Base-by-base conservation (phyloP, 2,329 filamentous ascomycete genomes). In the Fusarium sp. region DNA sequence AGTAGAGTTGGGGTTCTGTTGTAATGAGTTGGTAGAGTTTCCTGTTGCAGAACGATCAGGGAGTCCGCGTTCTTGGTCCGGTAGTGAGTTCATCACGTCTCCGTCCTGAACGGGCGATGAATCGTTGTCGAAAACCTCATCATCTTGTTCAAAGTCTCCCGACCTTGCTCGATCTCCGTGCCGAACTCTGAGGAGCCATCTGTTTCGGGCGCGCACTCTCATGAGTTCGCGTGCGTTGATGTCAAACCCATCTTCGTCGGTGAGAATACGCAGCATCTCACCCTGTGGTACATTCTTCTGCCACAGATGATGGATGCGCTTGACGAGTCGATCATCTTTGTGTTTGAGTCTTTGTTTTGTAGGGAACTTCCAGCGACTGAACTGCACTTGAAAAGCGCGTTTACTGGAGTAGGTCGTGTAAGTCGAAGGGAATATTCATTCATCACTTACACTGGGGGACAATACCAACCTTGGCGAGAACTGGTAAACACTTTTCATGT, bases 331-430 rank as follows among this genome's bases (percentile, higher is more conserved):
- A 15, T 84, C 82, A 75, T 93, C 90, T 74, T 91, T 91, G 75
- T 93, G 87, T 2, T 89, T 89, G 1, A 89, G 89, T 62, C 90
- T 89, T 70, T 92, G 89, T 76, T 93, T 93, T 59, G 85, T 87
- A 15, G 92, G 92, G 71, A 96, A 95, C 9, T 88, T 86, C 93
- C 93, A 96, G 76, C 88, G 84, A 74, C 89, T 90, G 79, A 94
- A 92, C 71, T 93, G 90, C 5, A 85, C 88, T 77, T 93, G 91
- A 65, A 90, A 93, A 43, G 90, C 89, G 62, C 92, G 89, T 81
- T 92, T 93, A 77, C 92, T 92, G 78, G 19, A 15, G 47, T 30
- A 40, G 20, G 17, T 11, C 24, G 39, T 67, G 50, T 67, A 50
- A 65, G 67, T 57, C 32, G 35, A 63, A 19, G 13, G 30, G 37